Base-by-base conservation (phyloP, 768 basidiomycete genomes). In the Russula abietina region DNA sequence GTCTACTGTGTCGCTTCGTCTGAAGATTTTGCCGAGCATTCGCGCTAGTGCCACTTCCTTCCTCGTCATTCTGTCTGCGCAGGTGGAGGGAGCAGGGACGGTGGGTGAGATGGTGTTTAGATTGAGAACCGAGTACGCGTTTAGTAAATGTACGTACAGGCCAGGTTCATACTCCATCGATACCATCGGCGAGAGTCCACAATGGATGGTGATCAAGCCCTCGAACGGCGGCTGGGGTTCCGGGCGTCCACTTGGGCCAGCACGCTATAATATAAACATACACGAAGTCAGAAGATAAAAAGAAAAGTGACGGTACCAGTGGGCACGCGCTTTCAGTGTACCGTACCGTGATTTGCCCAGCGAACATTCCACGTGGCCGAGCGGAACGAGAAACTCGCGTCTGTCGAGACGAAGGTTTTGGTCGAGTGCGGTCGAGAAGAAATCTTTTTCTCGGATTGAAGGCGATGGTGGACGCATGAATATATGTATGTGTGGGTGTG, bases 161-260 rank as follows among this genome's bases (percentile, higher is more conserved):
- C 93, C 92, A 67, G 85, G 76, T 78, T 98, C 96, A 74, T 93
- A 95, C 68, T 92, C 88, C 67, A 80, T 86, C 19, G 89, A 89
- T 1, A 96, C 96, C 94, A 98, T 97, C 10, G 95, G 91, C n/a
- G 91, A 93, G 62, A 99, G 88, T 77, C 98, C 96, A 9, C 91
- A 93, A 67, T 91, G 86, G 59, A 99, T 88, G 5, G 86, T n/a
- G n/a, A n/a, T n/a, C n/a, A n/a, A n/a, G n/a, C n/a, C n/a, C n/a
- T n/a, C n/a, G n/a, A n/a, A n/a, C 0, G 94, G 91, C 55, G 94
- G 79, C 71, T 98, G 95, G 1, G 91, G 84, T 38, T 83, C 79
- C 0, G 97, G 96, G 70, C 91, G 93, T 91, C 88, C 11, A 97
- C 81, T 50, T 92, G 83, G 0, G 93, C 94, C 8, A 97, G 73